phyloP scores from a whole-genome alignment of 768 basidiomycete species.

The Mycena filopes region DNA sequence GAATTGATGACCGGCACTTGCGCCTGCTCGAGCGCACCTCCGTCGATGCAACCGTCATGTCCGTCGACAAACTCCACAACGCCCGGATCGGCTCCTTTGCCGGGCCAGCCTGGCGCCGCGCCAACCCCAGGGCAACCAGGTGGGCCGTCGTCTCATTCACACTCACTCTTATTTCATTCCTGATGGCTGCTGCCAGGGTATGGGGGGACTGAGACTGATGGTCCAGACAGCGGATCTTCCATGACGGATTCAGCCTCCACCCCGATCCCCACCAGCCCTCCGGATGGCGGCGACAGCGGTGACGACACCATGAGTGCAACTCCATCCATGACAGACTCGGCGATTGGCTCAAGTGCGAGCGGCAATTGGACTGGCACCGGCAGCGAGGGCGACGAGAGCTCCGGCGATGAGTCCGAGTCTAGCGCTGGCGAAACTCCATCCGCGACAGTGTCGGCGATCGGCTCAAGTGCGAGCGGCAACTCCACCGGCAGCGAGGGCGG shows the following conservation, averaged over 20 bases:
- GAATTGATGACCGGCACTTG: neutral
- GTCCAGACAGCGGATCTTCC: neutral
- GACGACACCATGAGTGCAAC: neutral
- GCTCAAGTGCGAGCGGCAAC: neutral
- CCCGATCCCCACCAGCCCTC: neutral
- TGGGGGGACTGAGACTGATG: neutral
- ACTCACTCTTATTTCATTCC: neutral
- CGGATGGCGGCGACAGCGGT: neutral
- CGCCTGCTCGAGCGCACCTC: neutral
- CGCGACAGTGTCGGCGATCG: neutral
- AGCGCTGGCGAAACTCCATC: neutral
- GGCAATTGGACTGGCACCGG: too few species aligned
- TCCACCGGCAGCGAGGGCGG: too few species aligned
- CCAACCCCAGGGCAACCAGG: slow-evolving; percentile 20
- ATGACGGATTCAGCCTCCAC: neutral
- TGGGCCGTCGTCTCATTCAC: neutral
- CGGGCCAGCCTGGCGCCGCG: slow-evolving; percentile 6
- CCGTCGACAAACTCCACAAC: neutral
- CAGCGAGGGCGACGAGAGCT: too few species aligned
- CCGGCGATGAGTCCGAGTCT: neutral
- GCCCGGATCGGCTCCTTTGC: slow-evolving; percentile 1
- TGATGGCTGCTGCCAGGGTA: neutral
- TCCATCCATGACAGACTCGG: neutral
- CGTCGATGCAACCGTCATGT: neutral
- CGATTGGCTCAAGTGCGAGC: neutral